phyloP scores from a whole-genome alignment of 2,329 filamentous ascomycete species.

The Penicillium polonicum region DNA sequence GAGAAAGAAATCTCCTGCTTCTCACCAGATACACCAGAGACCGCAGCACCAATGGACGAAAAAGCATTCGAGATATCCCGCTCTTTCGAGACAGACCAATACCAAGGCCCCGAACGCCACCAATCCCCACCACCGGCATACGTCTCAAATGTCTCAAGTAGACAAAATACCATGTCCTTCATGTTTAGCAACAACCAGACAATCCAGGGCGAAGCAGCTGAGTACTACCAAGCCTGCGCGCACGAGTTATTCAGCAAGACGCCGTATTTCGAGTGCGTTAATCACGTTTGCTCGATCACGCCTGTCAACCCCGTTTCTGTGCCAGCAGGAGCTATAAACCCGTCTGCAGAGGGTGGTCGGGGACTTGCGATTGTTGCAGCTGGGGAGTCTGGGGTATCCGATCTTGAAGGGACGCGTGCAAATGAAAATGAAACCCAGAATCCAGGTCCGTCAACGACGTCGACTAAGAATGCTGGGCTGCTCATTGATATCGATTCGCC shows the following conservation, averaged over 20 bases:
- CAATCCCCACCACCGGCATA: conserved; percentile 4
- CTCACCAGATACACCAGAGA: conserved; percentile 37
- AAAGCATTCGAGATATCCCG: conserved; percentile 16
- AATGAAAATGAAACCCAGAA: not conserved
- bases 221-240: conserved; percentile 48
- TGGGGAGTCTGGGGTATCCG: not conserved
- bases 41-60: conserved; percentile 13
- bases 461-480: conserved; percentile 7
- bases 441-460: not conserved
- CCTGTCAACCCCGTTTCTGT: conserved; percentile 20
- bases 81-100: conserved; percentile 5
- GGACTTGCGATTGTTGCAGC: conserved; percentile 23
- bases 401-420: not conserved
- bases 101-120: not conserved
- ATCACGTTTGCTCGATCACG: conserved; percentile 44
- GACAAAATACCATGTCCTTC: conserved; percentile 21
- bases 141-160: conserved; percentile 6
- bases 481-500: conserved; percentile 25
- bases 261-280: conserved; percentile 46
- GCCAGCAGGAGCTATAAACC: conserved; percentile 7
- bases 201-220: conserved; percentile 39
- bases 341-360: conserved; percentile 11
- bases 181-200: conserved; percentile 25
- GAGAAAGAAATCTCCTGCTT: conserved; percentile 31
- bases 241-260: conserved; percentile 44